Evolutionary conservation across 768 basidiomycete species (phyloP).

Genomic region (Dioszegia aurantiaca): DNA sequence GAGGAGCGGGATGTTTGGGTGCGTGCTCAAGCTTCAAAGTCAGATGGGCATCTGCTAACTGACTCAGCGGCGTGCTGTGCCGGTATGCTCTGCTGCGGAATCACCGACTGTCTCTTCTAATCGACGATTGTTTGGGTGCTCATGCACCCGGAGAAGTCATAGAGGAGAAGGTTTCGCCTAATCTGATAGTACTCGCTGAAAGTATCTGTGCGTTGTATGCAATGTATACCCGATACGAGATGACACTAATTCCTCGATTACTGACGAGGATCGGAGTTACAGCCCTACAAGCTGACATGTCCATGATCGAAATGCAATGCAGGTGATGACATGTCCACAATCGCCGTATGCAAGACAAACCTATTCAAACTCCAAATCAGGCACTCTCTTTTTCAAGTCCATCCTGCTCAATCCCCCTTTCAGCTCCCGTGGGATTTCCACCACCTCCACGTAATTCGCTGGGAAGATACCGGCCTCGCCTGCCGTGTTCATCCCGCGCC

Average conservation of each 20-base stretch:
- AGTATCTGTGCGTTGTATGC: neutral
- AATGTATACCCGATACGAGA: too few species aligned
- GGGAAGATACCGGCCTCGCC: constrained; percentile 42
- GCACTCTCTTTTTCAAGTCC: constrained; percentile 33
- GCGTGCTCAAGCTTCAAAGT: neutral
- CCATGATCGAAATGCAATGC: too few species aligned
- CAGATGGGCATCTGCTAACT: constrained; percentile 10
- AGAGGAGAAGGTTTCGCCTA: too few species aligned
- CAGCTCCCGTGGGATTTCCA: constrained; percentile 34
- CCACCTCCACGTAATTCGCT: constrained; percentile 41
- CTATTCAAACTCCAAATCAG: constrained; percentile 31
- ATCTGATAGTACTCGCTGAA: neutral
- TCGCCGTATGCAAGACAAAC: neutral
- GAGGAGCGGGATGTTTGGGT: constrained; percentile 23
- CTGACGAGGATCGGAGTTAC: too few species aligned
- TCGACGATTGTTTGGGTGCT: neutral
- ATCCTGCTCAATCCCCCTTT: constrained; percentile 32
- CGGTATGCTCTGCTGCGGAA: constrained; percentile 25
- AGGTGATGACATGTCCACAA: too few species aligned
- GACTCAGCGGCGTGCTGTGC: constrained; percentile 21
- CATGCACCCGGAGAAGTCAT: too few species aligned
- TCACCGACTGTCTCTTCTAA: constrained; percentile 26
- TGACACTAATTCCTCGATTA: too few species aligned
- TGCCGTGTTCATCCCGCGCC: constrained; percentile 19
- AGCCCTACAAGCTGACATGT: too few species aligned